Evolutionary conservation across 345 rosid genomes (phyloP).

Genomic region (Luvunga scandens): DNA sequence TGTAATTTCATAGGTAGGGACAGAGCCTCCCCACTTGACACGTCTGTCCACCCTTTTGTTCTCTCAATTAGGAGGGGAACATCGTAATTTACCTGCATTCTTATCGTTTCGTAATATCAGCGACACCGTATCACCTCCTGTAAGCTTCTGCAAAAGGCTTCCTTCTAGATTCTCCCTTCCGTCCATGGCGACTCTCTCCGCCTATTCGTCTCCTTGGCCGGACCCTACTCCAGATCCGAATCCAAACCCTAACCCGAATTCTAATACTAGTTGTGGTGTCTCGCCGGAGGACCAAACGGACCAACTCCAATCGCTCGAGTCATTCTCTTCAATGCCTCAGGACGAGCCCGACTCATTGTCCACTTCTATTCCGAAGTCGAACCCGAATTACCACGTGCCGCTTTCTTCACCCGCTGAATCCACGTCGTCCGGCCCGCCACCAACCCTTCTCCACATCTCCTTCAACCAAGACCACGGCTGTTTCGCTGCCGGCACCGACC

Average conservation of each 20-base stretch:
- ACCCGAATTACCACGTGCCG: conserved; percentile 18
- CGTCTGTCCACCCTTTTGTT: not conserved
- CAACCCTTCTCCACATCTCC: conserved; percentile 63
- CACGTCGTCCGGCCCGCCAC: conserved; percentile 16
- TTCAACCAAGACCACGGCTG: conserved; percentile 91
- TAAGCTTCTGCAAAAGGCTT: not conserved
- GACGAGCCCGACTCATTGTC: not conserved
- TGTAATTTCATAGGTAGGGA: not conserved
- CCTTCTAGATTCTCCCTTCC: not conserved
- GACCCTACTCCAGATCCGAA: conserved; percentile 31
- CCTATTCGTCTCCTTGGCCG: conserved; percentile 59
- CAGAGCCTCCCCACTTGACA: not conserved
- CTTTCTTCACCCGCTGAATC: conserved; percentile 22
- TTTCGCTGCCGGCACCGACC: conserved; percentile 84
- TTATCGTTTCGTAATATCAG: not conserved
- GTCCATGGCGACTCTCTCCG: conserved; percentile 73
- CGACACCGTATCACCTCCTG: not conserved
- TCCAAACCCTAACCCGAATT: not conserved
- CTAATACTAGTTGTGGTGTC: not conserved
- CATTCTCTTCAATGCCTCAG: conserved; percentile 46
- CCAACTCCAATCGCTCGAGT: conserved; percentile 41
- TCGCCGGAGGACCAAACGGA: conserved; percentile 21
- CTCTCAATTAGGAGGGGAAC: not conserved
- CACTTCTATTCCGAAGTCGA: conserved; percentile 12
- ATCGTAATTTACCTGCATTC: not conserved